These are phyloP conservation scores for Psidium friedrichsthalianum DNA, from an alignment of 345 rosid genomes.

Conservation along the genomic window DNA sequence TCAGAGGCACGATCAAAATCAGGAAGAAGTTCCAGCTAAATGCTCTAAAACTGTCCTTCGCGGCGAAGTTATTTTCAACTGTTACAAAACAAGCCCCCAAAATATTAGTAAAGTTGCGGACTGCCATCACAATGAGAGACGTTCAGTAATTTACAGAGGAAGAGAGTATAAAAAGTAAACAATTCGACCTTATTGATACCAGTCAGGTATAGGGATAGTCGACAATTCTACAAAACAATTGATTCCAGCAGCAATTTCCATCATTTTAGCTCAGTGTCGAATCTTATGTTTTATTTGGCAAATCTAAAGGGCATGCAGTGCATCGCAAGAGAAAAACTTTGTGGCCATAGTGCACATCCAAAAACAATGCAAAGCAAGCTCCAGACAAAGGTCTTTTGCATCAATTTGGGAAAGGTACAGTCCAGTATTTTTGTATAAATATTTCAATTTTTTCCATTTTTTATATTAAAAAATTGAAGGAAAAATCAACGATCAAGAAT, in stretches of 20 bases:
- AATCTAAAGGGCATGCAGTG: neutral
- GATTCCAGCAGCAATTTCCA: neutral
- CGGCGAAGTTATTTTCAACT: neutral
- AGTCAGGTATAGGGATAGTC: neutral
- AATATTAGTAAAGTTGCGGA: neutral
- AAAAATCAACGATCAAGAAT: neutral
- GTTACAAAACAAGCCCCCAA: neutral
- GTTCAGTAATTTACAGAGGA: neutral
- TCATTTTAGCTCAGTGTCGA: neutral
- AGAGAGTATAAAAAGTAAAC: neutral
- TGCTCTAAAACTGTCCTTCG: neutral
- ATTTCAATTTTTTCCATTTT: neutral
- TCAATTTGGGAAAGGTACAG: neutral
- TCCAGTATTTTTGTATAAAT: neutral
- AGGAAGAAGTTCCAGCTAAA: neutral
- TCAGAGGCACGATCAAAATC: neutral
- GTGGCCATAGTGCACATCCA: neutral
- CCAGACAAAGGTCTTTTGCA: neutral
- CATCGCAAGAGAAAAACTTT: neutral
- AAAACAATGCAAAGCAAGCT: neutral
- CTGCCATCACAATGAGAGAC: neutral
- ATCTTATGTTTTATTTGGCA: neutral
- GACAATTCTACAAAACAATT: neutral
- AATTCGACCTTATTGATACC: neutral
- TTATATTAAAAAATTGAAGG: neutral